Base-by-base conservation (phyloP, 2,329 filamentous ascomycete species). In the Pseudogymnoascus sp. region DNA sequence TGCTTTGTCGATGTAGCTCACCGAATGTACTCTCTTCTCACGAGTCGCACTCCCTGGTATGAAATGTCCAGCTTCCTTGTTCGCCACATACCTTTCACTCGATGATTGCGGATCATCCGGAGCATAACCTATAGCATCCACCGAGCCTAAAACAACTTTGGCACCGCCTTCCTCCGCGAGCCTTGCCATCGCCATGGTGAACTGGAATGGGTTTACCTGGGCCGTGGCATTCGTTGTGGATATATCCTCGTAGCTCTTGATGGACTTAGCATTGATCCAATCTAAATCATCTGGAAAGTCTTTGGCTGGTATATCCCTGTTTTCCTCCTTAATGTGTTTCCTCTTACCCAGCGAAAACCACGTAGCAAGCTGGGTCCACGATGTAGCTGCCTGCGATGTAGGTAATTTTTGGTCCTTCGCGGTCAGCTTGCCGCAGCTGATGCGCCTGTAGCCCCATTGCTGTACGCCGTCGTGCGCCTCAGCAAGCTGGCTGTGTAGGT, bases 171-270 rank as follows among this genome's bases (percentile, higher is more conserved):
- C 83, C 61, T 82, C 76, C 0, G 93, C 92, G 11, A 97, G 79
- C 41, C 84, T 78, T 4, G 89, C 90, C 74, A 97, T 95, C 14
- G 86, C 81, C 0, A 85, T 93, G 0, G 94, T 97, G 71, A 99
- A 97, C 47, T 91, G 86, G 64, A 87, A 89, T 0, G 94, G 94
- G 70, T 99, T 93, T 2, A 97, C 93, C 74, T 99, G 94, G 0
- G 94, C 90, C 1, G 94, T 97, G 64, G 91, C 89, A 1, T 81
- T 82, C 0, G 86, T 84, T 2, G 85, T 86, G 2, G 90, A 91
- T 91, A 97, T 97, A 70, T 88, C 85, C 35, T 90, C 85, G 74
- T 96, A 97, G 18, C 79, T 79, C 60, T 78, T 77, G 20, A 96
- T 76, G 2, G 86, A 77, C 4, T 86, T 83, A 1, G 81, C 76